Base-by-base conservation (phyloP, 371 early-diverging fungal genomes). In the Nematocida homosporus region DNA sequence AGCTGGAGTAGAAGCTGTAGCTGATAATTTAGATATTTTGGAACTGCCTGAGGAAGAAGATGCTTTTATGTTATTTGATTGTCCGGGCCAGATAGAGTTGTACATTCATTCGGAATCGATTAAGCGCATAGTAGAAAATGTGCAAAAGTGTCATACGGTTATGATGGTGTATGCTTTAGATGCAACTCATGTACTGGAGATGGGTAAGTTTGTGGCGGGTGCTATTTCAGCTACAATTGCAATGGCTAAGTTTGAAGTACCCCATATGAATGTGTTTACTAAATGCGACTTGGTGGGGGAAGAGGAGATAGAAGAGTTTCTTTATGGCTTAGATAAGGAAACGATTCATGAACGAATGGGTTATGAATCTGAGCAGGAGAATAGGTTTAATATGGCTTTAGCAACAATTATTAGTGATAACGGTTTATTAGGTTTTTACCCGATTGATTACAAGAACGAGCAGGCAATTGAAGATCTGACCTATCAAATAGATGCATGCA, bases 11-110 rank as follows among this genome's bases (percentile, higher is more conserved):
- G 77, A 65, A 41, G 68, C 77, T 10, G 48, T 77, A 6, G 29
- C 77, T 18, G 77, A 77, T 34, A 48, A 77, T 52, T 30, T 77
- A 30, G 77, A 77, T 35, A 53, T 66, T 30, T 51, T 77, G 67
- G 63, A 57, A 16, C 41, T 72, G 0, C 75, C 75, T 2, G 75
- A 72, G 2, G 77, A 77, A 18, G 65, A 64, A 20, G 68, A 68
- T 16, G 55, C 16, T 5, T 72, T 66, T 48, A 37, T 65, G 6
- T 59, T 77, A 23, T 65, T 77, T 40, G 77, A 77, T 50, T 66
- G 65, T 16, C 77, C 77, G 13, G 77, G 77, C 27, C 77, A 77
- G 57, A 77, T 77, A 29, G 77, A 77, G 57, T 51, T 77, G 0
- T 77, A 66, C 34, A 42, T 77, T 18, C 77, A 77, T 54, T 77